Percentiles rank a stretch among this genome's conserved stretches.
Conservation (phyloP, 2,329 filamentous ascomycete genomes). For the Fusarium sp. region DNA sequence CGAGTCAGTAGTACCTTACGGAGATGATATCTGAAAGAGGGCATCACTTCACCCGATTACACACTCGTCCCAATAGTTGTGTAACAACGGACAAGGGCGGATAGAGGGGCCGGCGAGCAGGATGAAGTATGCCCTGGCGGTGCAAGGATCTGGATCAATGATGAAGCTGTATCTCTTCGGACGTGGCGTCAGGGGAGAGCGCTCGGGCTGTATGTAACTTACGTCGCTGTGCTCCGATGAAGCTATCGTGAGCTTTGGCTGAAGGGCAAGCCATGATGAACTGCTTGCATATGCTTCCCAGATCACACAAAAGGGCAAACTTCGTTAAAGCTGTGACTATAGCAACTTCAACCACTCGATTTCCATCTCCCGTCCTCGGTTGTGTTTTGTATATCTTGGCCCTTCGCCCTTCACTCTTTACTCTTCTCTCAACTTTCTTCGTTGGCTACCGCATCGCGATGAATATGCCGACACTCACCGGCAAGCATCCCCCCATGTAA, state of each 20-base stretch:
- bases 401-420: conserved; percentile 18
- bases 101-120: conserved; percentile 8
- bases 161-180: conserved; percentile 5
- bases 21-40: conserved; percentile 27
- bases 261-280: not conserved
- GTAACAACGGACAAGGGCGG: conserved; percentile 27
- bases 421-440: conserved; percentile 11
- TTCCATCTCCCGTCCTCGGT: not conserved
- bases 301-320: not conserved
- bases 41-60: conserved; percentile 8
- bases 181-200: conserved; percentile 4
- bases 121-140: conserved; percentile 25
- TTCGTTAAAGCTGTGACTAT: not conserved
- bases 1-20: conserved; percentile 4
- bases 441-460: not conserved
- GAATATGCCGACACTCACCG: conserved; percentile 6
- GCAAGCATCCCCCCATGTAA: conserved; percentile 3
- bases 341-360: not conserved
- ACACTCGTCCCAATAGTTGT: conserved; percentile 13
- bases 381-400: not conserved
- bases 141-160: conserved; percentile 5
- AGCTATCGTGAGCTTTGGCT: conserved; percentile 24
- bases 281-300: not conserved
- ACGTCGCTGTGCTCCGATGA: conserved; percentile 21
- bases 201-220: conserved; percentile 1